These are phyloP conservation scores for Fusarium sp. DNA, from an alignment of 2,329 filamentous ascomycete species.

Conservation along the genomic window DNA sequence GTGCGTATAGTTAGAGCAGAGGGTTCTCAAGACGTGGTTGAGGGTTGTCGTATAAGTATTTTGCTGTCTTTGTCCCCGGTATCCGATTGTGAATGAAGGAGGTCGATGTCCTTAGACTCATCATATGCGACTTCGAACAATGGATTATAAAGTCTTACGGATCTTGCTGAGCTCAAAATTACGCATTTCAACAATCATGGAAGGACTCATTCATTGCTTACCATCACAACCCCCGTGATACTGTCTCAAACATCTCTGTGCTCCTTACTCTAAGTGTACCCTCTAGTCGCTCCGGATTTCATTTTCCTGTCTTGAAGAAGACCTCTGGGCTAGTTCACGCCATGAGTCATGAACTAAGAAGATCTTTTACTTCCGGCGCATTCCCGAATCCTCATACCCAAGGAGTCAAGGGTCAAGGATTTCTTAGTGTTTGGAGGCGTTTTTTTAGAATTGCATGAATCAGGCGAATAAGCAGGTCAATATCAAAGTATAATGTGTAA, in stretches of 20 bases:
- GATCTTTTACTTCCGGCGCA: not conserved
- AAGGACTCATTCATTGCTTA: not conserved
- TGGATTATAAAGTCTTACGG: not conserved
- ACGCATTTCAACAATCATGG: not conserved
- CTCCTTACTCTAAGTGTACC: not conserved
- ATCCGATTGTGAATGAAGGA: not conserved
- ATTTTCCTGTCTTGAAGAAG: not conserved
- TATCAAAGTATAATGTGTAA: constrained; percentile 24
- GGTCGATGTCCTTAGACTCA: not conserved
- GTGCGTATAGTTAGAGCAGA: not conserved
- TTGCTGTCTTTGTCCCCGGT: not conserved
- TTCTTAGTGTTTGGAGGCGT: not conserved
- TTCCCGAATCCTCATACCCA: not conserved
- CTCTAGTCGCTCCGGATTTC: not conserved
- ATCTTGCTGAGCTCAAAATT: not conserved
- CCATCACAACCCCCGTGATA: not conserved
- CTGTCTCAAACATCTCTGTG: not conserved
- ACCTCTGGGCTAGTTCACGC: not conserved
- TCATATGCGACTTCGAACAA: not conserved
- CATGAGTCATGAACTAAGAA: not conserved
- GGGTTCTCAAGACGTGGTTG: not conserved
- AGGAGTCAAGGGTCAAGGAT: not conserved
- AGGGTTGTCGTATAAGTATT: not conserved
- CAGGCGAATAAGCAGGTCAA: not conserved
- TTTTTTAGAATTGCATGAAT: not conserved